phyloP scores from a whole-genome alignment of 345 rosid genomes.

The Linum trigynum region DNA sequence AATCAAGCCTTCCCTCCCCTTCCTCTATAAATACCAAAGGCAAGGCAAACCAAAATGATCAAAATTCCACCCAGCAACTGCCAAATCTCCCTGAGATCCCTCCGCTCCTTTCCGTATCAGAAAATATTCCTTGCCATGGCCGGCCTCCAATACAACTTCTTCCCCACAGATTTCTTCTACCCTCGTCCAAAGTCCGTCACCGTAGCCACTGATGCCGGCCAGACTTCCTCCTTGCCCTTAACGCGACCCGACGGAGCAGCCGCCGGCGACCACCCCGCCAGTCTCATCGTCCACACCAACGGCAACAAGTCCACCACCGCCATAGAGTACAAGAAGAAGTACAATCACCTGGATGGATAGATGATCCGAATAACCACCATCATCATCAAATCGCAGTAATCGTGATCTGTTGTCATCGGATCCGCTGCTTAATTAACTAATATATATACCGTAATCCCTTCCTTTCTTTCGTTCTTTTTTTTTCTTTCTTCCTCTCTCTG shows the following conservation, averaged over 20 bases:
- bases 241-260: background rate
- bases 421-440: background rate
- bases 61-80: too few relatives aligned
- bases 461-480: too few relatives aligned
- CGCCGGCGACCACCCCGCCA: background rate
- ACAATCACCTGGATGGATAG: background rate
- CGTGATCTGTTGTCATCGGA: background rate
- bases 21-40: too few relatives aligned
- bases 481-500: too few relatives aligned
- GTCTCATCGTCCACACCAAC: background rate
- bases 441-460: too few relatives aligned
- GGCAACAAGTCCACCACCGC: background rate
- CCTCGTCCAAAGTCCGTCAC: slow-evolving; percentile 33
- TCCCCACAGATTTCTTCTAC: slow-evolving; percentile 46
- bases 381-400: background rate
- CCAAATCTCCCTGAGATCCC: too few relatives aligned
- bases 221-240: background rate
- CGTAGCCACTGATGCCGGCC: slow-evolving; percentile 1
- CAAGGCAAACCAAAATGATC: too few relatives aligned
- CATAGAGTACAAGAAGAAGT: background rate
- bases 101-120: background rate
- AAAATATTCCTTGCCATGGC: slow-evolving; percentile 22
- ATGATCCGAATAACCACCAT: too few relatives aligned
- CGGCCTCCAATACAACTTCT: slow-evolving; percentile 41
- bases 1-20: too few relatives aligned